Evolutionary conservation across 768 basidiomycete genomes (phyloP), one percentile per base, ranked within the genome.

Genomic region (Boletus bicolor): DNA sequence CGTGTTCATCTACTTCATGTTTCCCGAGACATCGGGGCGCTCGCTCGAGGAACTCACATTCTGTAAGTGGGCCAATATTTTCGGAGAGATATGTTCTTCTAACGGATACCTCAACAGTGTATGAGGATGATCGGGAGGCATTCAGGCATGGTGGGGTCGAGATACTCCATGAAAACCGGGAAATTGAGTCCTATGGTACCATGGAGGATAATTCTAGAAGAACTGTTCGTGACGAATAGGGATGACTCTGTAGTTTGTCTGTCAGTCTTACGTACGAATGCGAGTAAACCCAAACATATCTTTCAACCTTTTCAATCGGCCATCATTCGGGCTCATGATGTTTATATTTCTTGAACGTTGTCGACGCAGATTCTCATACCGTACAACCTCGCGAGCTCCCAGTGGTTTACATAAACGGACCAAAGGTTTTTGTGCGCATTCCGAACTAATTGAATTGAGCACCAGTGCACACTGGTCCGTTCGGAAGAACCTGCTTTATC

Each of bases 21-120:
- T 60, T 35, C 57, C 59, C 4, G 59, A 60, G 37, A 60, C 59
- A 5, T 60, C 59, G 14, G 58, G 58, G 12, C 49, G 49, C 9
- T 60, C 60, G 2, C 52, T 61, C 12, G 60, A 61, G 35, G 58
- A 61, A n/a, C 10, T 61, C 3, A n/a, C 54, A 1, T 57, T 57
- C 41, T 37, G 62, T 56, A 41, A 63, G 62, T 53, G 47, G 24
- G 1, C 17, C 12, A 9, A 17, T 30, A 7, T 1, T n/a, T 8
- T 17, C 4, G 3, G 14, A 15, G n/a, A 39, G 3, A 14, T 14
- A 8, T 10, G 0, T 37, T 30, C 30, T 8, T 39, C 7, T 55
- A 21, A 48, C 7, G 9, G 5, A 26, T 26, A 24, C 9, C 6
- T 41, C 12, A 5, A 32, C 11, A 58, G 55, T 59, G 28, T 59